A percentile compares a stretch with the other conserved stretches of the same genome.
These are phyloP conservation scores for Talaromyces rugulosus DNA, from an alignment of 2,329 filamentous ascomycete genomes.

Conservation along the genomic window DNA sequence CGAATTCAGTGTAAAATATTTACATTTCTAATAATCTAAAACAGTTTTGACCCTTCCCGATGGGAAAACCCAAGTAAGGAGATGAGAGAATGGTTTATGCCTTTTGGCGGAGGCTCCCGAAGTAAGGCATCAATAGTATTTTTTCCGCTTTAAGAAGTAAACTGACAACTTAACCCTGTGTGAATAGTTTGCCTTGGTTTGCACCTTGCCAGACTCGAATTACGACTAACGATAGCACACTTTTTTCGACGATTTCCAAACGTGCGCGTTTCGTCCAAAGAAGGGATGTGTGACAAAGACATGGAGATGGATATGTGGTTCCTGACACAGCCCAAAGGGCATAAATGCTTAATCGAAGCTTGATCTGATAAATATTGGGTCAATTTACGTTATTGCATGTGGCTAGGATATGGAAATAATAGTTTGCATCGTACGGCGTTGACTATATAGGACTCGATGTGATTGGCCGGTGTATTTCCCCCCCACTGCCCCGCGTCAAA, in stretches of 20 bases:
- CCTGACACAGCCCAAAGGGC: slow-evolving; percentile 36
- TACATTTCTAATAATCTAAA: not conserved
- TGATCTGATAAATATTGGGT: not conserved
- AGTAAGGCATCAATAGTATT: slow-evolving; percentile 21
- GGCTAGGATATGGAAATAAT: not conserved
- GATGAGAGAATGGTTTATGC: slow-evolving; percentile 57
- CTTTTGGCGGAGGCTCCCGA: slow-evolving; percentile 62
- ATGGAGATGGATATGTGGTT: slow-evolving; percentile 44
- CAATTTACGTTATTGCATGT: not conserved
- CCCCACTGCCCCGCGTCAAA: not conserved
- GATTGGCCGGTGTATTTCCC: not conserved
- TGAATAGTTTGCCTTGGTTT: slow-evolving; percentile 57
- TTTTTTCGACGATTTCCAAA: slow-evolving; percentile 40
- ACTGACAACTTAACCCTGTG: not conserved
- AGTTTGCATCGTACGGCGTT: not conserved
- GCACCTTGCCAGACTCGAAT: slow-evolving; percentile 59
- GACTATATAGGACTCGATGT: not conserved
- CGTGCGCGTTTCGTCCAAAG: slow-evolving; percentile 6
- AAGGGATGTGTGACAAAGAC: slow-evolving; percentile 24
- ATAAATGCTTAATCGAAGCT: slow-evolving; percentile 32
- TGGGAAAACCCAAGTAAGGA: slow-evolving; percentile 40
- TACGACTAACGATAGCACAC: slow-evolving; percentile 46
- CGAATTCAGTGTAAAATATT: slow-evolving; percentile 15
- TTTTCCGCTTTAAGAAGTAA: not conserved
- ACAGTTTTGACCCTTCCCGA: slow-evolving; percentile 45